Evolutionary conservation across 352 stramenopile genomes (phyloP), one percentile per base, ranked within the genome.

Genomic region (Globisporangium yorkense): DNA sequence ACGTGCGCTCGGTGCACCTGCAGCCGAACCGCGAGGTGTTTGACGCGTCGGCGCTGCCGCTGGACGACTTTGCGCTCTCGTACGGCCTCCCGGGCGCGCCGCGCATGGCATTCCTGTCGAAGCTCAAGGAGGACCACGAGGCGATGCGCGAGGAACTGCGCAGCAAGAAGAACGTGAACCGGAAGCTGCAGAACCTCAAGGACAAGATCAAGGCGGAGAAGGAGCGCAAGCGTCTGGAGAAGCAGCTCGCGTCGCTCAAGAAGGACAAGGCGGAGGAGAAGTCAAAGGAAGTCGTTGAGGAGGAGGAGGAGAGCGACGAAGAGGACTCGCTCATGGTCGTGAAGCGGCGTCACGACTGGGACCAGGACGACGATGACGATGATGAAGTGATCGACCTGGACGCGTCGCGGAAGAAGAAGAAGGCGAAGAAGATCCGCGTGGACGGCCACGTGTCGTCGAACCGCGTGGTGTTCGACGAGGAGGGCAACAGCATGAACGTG

Each of bases 201-300:
- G 95, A 99, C 47, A 97, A 99, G 71, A 99, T 99, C 63, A 97
- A 98, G 66, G 82, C 87, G 6, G 95, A 98, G 67, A 98, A 98
- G 70, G 72, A 97, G 57, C 81, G 93, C 65, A 98, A 98, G 71
- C 87, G 88, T 24, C 72, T 97, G 33, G 86, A 84, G 12, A 89
- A 87, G 33, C 69, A 96, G 43, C 52, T 92, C 29, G 67, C 71
- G 59, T 60, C 70, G 39, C 61, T 85, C 46, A 67, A 65, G 44
- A 59, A 67, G 18, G 68, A 74, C 18, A 57, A 70, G 15, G 69
- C 70, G 63, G 66, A 63, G 21, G 47, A 65, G 61, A 37, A 58
- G 54, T 65, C 72, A 63, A 51, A 75, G 24, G 59, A 80, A 51
- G 56, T 56, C 4, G 60, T 64, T n/a, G 67, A 86, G 5, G 72